Evolutionary conservation across 192 early-diverging fungal genomes (phyloP).

Genomic region (Spinellus fusiger): DNA sequence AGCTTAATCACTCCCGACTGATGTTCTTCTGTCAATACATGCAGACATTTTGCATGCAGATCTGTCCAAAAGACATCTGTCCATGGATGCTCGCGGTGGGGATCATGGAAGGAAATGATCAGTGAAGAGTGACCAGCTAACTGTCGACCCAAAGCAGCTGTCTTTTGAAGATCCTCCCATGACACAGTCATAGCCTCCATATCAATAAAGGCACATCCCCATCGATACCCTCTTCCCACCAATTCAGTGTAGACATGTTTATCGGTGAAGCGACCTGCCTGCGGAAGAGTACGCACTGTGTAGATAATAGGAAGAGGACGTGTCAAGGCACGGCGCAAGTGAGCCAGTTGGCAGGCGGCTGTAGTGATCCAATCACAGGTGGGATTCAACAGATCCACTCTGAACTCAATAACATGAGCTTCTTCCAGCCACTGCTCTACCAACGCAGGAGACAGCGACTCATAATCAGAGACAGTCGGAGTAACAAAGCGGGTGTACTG

Average conservation of each 20-base stretch:
- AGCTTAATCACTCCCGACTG: slow-evolving; percentile 79
- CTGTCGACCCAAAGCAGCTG: neutral
- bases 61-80: slow-evolving; percentile 37
- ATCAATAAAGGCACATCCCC: slow-evolving; percentile 92
- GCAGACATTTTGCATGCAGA: slow-evolving; percentile 38
- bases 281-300: slow-evolving; percentile 81
- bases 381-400: slow-evolving; percentile 75
- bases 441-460: neutral
- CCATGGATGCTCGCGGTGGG: slow-evolving; percentile 55
- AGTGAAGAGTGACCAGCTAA: slow-evolving; percentile 48
- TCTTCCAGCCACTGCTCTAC: slow-evolving; percentile 15
- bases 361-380: slow-evolving; percentile 33
- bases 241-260: slow-evolving; percentile 53
- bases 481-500: slow-evolving; percentile 7
- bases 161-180: neutral
- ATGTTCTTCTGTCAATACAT: neutral
- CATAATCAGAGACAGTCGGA: slow-evolving; percentile 4
- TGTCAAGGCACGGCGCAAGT: slow-evolving; percentile 47
- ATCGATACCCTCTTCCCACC: slow-evolving; percentile 59
- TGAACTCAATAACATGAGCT: slow-evolving; percentile 57
- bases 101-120: slow-evolving; percentile 87
- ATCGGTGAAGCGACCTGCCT: slow-evolving; percentile 72
- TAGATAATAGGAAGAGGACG: slow-evolving; percentile 82
- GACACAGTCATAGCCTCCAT: slow-evolving; percentile 55
- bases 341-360: slow-evolving; percentile 66